Evolutionary conservation across 176 grass and related monocot genomes (phyloP), one percentile per base, ranked within the genome.

Genomic region (Cenchrus fungigraminus): DNA sequence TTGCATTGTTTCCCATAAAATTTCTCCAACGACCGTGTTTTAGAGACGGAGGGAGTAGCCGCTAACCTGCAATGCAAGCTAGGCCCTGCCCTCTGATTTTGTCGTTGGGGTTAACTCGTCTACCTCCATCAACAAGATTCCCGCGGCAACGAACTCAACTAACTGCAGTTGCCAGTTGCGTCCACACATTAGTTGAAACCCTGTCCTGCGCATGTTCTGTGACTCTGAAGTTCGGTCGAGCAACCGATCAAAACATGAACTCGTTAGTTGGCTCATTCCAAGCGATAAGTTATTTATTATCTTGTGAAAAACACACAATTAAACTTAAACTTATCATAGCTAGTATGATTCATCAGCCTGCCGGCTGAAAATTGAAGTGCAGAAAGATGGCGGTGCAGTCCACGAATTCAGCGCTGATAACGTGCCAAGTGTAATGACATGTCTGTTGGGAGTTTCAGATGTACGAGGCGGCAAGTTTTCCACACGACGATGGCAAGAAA

Each of bases 201-300:
- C 67, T 82, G 53, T 42, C 29, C 42, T 60, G 52, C 45, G 42
- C 83, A 78, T 70, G 74, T 78, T 84, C 82, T 46, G 11, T 60
- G 37, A 4, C 11, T 58, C 8, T 43, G 52, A 46, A 46, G 32
- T 44, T 46, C 17, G 56, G 43, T 56, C 42, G 32, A 57, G 20
- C 12, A 29, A 29, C 51, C 19, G 31, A 42, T 54, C 20, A 3
- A 68, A 54, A 54, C 13, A 17, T 68, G 63, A n/a, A 22, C 8
- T 9, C 34, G 25, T 25, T 66, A 0, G 2, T 68, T 68, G 9
- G 5, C 22, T 40, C 17, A 16, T 69, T 81, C 58, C n/a, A 61
- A 10, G 58, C 20, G 20, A 11, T 9, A 11, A 61, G 20, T 11
- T 61, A 25, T 25, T n/a, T 61, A 20, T 57, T 19, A 28, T 4